A percentile compares a stretch with the other conserved stretches of the same genome.
Conservation (phyloP, 2,329 filamentous ascomycete species). For the Ophiostoma sp. region DNA sequence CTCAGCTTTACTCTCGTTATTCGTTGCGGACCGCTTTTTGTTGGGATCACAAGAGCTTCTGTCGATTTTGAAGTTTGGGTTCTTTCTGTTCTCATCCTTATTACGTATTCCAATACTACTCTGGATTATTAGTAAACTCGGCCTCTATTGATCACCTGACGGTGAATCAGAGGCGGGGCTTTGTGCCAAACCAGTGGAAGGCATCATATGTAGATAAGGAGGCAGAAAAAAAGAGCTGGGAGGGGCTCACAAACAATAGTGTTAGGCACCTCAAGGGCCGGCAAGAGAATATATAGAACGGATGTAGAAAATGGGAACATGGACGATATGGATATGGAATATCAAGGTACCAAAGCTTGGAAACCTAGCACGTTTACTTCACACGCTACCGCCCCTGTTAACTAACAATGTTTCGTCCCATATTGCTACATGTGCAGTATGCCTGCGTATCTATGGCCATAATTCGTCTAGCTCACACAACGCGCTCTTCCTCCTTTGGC, state of each 20-base stretch:
- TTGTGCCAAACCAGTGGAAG: background rate
- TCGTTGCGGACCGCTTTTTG: slow-evolving; percentile 47
- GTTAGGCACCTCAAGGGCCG: too few relatives aligned
- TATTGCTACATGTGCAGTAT: background rate
- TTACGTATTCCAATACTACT: slow-evolving; percentile 25
- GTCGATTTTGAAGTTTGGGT: slow-evolving; percentile 37
- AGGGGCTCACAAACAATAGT: too few relatives aligned
- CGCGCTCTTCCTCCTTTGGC: background rate
- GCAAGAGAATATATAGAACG: too few relatives aligned
- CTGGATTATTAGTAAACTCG: background rate
- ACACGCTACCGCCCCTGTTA: background rate
- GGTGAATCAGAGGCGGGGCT: background rate
- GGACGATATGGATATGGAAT: slow-evolving; percentile 3
- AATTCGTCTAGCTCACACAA: background rate
- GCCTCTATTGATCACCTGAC: background rate
- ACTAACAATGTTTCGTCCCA: background rate
- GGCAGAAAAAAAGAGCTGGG: too few relatives aligned
- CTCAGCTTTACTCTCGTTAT: slow-evolving; percentile 42
- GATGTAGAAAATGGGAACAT: background rate
- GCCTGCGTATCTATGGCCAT: background rate
- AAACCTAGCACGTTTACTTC: background rate
- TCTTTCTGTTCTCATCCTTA: slow-evolving; percentile 41
- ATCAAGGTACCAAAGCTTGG: background rate
- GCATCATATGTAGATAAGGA: background rate
- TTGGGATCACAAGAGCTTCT: slow-evolving; percentile 42